Conservation (phyloP, 116 monocot genomes). For the Cymodocea nodosa region DNA sequence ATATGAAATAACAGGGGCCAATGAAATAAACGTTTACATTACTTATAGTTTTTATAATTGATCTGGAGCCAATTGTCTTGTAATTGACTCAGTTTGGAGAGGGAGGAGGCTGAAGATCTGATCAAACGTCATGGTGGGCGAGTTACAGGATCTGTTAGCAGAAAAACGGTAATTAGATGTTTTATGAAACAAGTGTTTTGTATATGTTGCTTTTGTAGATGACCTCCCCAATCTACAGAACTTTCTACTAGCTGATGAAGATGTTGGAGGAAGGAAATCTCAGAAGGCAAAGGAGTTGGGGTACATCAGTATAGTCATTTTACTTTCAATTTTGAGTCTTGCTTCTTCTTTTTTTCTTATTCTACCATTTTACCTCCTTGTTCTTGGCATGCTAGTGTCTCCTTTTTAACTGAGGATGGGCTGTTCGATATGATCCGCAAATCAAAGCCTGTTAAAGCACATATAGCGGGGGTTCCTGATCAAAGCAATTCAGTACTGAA, state of each 20-base stretch:
- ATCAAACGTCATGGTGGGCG: constrained; percentile 92
- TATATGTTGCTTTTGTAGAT: background rate
- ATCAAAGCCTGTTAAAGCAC: constrained; percentile 63
- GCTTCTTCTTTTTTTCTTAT: constrained; percentile 1
- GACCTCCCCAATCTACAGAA: constrained; percentile 25
- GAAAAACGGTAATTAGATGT: constrained; percentile 56
- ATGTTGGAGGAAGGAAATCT: constrained; percentile 92
- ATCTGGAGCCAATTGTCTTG: background rate
- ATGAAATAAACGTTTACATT: too few species aligned
- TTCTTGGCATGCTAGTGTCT: constrained; percentile 23
- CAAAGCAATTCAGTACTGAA: constrained; percentile 21
- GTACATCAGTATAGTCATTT: constrained; percentile 22
- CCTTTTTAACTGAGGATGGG: constrained; percentile 89
- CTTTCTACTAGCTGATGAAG: constrained; percentile 92
- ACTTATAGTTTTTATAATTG: too few species aligned
- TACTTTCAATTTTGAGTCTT: background rate
- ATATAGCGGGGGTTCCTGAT: constrained; percentile 19
- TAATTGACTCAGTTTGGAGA: constrained; percentile 50
- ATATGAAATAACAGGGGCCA: too few species aligned
- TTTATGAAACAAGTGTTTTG: background rate
- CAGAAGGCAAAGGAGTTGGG: constrained; percentile 70
- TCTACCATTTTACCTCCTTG: background rate
- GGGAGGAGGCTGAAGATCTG: constrained; percentile 91
- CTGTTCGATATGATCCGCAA: constrained; percentile 93
- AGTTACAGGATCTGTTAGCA: constrained; percentile 90